phyloP scores from a whole-genome alignment of 768 basidiomycete species.

The Baorangia bicolor region DNA sequence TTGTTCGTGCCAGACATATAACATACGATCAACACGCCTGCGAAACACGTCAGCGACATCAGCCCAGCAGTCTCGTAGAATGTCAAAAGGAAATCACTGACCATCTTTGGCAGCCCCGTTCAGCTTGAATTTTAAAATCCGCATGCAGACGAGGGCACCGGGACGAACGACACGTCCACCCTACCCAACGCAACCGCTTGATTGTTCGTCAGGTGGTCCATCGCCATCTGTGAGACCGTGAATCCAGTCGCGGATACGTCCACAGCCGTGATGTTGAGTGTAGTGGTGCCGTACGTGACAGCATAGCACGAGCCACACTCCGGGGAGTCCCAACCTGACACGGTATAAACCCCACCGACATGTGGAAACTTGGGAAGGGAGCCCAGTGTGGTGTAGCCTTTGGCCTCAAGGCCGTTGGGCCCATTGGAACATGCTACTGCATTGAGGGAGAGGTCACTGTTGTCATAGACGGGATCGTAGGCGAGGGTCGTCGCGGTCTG shows the following conservation, averaged over 20 bases:
- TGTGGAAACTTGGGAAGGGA: conserved; percentile 39
- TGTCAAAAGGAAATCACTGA: not conserved
- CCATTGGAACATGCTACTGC: conserved; percentile 41
- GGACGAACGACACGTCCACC: conserved; percentile 16
- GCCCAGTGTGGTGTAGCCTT: conserved; percentile 36
- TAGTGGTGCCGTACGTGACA: conserved; percentile 30
- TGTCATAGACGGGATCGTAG: conserved; percentile 40
- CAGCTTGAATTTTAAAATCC: not conserved
- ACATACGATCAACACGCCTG: no score
- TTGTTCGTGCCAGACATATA: no score
- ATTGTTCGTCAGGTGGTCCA: conserved; percentile 23
- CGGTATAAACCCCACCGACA: conserved; percentile 32
- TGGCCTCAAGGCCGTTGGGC: conserved; percentile 34
- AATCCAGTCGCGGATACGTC: conserved; percentile 47
- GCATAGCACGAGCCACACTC: conserved; percentile 33
- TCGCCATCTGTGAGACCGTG: conserved; percentile 32
- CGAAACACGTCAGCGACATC: not conserved
- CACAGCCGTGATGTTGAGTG: conserved; percentile 52
- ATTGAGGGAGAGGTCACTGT: conserved; percentile 24
- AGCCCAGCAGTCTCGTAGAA: not conserved
- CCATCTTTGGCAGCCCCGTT: not conserved
- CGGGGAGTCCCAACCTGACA: conserved; percentile 22
- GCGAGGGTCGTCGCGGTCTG: conserved; percentile 30
- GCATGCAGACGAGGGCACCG: not conserved
- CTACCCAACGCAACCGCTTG: conserved; percentile 16